These are phyloP conservation scores for Colletotrichum cordylinicola DNA, from an alignment of 2,329 filamentous ascomycete species.

Conservation along the genomic window DNA sequence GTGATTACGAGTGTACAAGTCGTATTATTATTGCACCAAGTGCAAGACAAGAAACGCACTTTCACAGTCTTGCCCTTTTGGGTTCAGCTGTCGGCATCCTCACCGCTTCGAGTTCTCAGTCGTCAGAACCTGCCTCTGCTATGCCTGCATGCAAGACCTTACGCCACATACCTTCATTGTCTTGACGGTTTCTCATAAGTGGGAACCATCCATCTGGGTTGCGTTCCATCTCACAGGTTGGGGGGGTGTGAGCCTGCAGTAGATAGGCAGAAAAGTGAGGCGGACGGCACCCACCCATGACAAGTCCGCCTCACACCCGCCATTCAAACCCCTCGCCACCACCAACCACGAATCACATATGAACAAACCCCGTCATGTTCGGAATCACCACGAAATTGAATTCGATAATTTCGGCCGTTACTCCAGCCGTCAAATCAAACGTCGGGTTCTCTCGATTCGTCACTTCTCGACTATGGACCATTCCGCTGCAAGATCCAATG, in stretches of 20 bases:
- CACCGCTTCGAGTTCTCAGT: constrained; percentile 17
- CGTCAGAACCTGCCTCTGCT: constrained; percentile 14
- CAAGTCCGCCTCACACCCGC: constrained; percentile 17
- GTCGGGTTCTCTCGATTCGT: not conserved
- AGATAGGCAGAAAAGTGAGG: constrained; percentile 23
- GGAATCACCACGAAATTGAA: not conserved
- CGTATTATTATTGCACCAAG: constrained; percentile 13
- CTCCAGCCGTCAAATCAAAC: not conserved
- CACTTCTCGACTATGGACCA: constrained; percentile 13
- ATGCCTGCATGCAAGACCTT: constrained; percentile 14
- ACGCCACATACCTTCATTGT: constrained; percentile 16
- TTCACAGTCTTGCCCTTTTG: constrained; percentile 13
- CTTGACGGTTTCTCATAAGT: constrained; percentile 3
- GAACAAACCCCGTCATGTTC: not conserved
- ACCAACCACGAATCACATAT: not conserved
- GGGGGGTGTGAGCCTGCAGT: constrained; percentile 19
- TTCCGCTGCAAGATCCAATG: constrained; percentile 20
- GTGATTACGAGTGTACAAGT: constrained; percentile 11
- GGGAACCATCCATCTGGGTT: constrained; percentile 6
- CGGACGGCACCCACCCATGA: constrained; percentile 18
- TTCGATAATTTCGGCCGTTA: not conserved
- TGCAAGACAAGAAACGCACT: constrained; percentile 11
- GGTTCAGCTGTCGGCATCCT: constrained; percentile 11
- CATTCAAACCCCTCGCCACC: not conserved
- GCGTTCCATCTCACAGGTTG: constrained; percentile 9